Evolutionary conservation across 805 yeast species (phyloP), one percentile per base, ranked within the genome.

Genomic region (Ogataea nitratoaversa): DNA sequence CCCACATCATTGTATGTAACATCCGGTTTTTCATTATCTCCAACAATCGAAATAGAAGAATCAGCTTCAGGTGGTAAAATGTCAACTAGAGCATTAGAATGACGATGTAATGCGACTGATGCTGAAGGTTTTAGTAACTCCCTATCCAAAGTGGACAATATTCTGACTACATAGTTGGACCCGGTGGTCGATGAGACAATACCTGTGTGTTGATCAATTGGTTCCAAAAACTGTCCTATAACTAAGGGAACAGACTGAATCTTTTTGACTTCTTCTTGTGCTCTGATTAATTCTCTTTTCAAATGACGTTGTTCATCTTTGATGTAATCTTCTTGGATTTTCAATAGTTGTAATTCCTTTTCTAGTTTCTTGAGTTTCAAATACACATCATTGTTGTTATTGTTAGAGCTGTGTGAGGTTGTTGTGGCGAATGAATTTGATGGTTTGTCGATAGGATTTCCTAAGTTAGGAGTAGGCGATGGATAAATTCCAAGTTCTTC

Each of bases 31-130:
- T 95, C 96, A 54, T 87, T 85, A 32, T 91, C 95, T 24, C 96
- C 95, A 55, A 93, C 84, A 62, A 95, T 89, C 27, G 99, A 82
- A 50, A 93, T 93, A 28, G 93, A 82, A 2, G 97, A 89, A 59
- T 93, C 99, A 0, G 98, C 97, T 71, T 93, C 99, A 22, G 99
- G 99, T 20, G 99, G 99, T 57, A 93, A 70, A 42, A 95, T 93
- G 63, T 93, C 98, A 27, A 93, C 99, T 49, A 93, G 71, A 2
- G 99, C 97, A 61, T 95, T 95, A 11, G 98, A 91, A 68, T 95
- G 98, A 62, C 99, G 95, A 64, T 93, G 99, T 50, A 93, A 73
- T 1, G 99, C 99, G 24, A 93, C 99, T 12, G 96, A 86, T 27
- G 95, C 84, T 5, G 96, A 84, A 12, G 98, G 90, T 65, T 93